phyloP scores from a whole-genome alignment of 768 basidiomycete species.

The Stropharia rugosoannulata region DNA sequence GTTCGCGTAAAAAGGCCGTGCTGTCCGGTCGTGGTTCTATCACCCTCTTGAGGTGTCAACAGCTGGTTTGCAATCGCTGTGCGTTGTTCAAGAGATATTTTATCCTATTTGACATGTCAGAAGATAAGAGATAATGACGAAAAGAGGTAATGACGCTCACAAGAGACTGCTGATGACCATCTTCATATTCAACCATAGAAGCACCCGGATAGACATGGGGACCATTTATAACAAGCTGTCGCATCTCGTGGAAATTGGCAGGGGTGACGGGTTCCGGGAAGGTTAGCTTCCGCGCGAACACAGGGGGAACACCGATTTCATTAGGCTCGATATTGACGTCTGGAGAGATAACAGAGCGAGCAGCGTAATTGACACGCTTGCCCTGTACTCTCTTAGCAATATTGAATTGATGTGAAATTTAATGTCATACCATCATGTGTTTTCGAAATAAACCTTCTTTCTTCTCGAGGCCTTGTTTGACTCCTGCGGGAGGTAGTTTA shows the following conservation, averaged over 20 bases:
- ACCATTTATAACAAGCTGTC: conserved; percentile 89
- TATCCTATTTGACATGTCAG: conserved; percentile 53
- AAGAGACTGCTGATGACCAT: conserved; percentile 83
- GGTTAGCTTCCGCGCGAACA: conserved; percentile 95
- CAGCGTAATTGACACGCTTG: conserved; percentile 98
- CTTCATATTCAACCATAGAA: conserved; percentile 92
- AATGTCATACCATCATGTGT: conserved; percentile 90
- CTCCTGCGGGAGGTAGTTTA: conserved; percentile 86
- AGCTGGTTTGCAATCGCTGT: conserved; percentile 96
- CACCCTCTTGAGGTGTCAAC: conserved; percentile 85
- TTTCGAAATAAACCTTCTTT: conserved; percentile 98
- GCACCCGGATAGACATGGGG: conserved; percentile 90
- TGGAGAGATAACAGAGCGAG: conserved; percentile 99
- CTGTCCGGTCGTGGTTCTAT: conserved; percentile 40
- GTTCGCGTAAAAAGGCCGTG: conserved; percentile 75
- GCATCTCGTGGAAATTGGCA: conserved; percentile 84
- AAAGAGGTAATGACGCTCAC: conserved; percentile 37
- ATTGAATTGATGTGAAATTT: not conserved
- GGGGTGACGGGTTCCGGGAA: conserved; percentile 97
- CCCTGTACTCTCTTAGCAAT: conserved; percentile 51
- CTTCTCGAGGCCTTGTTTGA: conserved; percentile 97
- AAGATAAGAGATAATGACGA: not conserved
- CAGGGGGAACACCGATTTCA: conserved; percentile 97
- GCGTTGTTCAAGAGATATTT: conserved; percentile 83
- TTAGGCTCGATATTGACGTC: conserved; percentile 99